Evolutionary conservation across 148 eudicot genomes (phyloP).

Genomic region (Rhododendron williamsianum): DNA sequence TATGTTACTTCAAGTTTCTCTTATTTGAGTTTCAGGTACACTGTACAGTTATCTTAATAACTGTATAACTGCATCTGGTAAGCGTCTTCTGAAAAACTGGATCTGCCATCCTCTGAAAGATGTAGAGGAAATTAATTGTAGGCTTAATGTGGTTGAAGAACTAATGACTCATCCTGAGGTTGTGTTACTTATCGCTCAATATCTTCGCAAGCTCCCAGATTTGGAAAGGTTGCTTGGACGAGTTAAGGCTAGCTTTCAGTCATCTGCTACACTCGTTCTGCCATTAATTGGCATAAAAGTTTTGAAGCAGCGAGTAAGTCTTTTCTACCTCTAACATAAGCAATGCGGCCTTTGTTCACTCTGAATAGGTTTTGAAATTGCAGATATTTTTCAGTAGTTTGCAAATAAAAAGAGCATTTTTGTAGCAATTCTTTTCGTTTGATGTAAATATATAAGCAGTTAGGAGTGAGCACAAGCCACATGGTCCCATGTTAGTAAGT

Average conservation of each 20-base stretch:
- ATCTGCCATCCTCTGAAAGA: slow-evolving; percentile 90
- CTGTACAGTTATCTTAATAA: slow-evolving; percentile 77
- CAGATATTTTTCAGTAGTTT: neutral
- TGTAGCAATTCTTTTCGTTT: neutral
- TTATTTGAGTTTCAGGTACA: slow-evolving; percentile 55
- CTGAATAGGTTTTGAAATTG: neutral
- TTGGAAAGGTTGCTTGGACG: slow-evolving; percentile 90
- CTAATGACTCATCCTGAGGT: slow-evolving; percentile 50
- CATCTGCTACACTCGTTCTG: slow-evolving; percentile 58
- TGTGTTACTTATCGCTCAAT: slow-evolving; percentile 49
- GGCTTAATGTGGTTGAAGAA: slow-evolving; percentile 78
- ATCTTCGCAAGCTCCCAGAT: slow-evolving; percentile 85
- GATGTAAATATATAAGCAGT: neutral
- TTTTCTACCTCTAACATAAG: neutral
- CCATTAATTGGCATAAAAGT: slow-evolving; percentile 79
- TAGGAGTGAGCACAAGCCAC: neutral
- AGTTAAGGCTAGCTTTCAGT: slow-evolving; percentile 65
- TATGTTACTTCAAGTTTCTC: slow-evolving; percentile 3
- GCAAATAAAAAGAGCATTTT: neutral
- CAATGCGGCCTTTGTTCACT: neutral
- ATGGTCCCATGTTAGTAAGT: neutral
- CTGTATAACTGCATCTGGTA: slow-evolving; percentile 75
- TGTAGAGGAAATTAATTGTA: slow-evolving; percentile 56
- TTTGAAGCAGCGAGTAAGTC: slow-evolving; percentile 83
- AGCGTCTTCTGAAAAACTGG: slow-evolving; percentile 91